A percentile compares a stretch with the other conserved stretches of the same genome.
phyloP scores from a whole-genome alignment of 1,284 basidiomycete species.

The Albatrellus sp. region DNA sequence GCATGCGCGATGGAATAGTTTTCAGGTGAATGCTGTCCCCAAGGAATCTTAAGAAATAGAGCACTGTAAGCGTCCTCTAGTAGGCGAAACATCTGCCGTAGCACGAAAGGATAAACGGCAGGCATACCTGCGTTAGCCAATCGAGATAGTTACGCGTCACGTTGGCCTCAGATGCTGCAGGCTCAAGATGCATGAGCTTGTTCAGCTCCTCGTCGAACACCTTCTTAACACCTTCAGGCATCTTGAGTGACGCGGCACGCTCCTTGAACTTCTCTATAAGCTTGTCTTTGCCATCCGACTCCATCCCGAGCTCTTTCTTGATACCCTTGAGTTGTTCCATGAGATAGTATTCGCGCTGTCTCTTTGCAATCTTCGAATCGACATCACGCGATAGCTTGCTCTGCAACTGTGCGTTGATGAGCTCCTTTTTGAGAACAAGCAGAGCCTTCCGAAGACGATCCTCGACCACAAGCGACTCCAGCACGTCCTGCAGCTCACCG shows the following conservation, averaged over 20 bases:
- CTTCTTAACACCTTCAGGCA: slow-evolving; percentile 88
- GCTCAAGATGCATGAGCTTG: slow-evolving; percentile 88
- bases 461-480: slow-evolving; percentile 80
- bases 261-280: slow-evolving; percentile 94
- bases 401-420: slow-evolving; percentile 95
- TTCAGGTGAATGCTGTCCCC: slow-evolving; percentile 92
- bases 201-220: slow-evolving; percentile 96
- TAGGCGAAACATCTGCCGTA: not conserved
- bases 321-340: slow-evolving; percentile 99
- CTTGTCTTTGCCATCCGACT: slow-evolving; percentile 96
- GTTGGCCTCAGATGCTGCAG: slow-evolving; percentile 86
- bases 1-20: slow-evolving; percentile 89
- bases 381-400: slow-evolving; percentile 92
- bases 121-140: slow-evolving; percentile 77
- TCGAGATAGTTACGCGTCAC: slow-evolving; percentile 97
- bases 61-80: not conserved
- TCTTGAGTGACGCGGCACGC: slow-evolving; percentile 75
- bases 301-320: slow-evolving; percentile 97
- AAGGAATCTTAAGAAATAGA: slow-evolving; percentile 56
- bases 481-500: slow-evolving; percentile 85
- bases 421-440: slow-evolving; percentile 92
- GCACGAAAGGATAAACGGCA: not conserved
- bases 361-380: slow-evolving; percentile 92
- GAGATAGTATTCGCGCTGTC: slow-evolving; percentile 94
- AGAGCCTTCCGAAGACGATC: slow-evolving; percentile 88